phyloP scores from a whole-genome alignment of 2,329 filamentous ascomycete species.

The Colletotrichum paranaense region DNA sequence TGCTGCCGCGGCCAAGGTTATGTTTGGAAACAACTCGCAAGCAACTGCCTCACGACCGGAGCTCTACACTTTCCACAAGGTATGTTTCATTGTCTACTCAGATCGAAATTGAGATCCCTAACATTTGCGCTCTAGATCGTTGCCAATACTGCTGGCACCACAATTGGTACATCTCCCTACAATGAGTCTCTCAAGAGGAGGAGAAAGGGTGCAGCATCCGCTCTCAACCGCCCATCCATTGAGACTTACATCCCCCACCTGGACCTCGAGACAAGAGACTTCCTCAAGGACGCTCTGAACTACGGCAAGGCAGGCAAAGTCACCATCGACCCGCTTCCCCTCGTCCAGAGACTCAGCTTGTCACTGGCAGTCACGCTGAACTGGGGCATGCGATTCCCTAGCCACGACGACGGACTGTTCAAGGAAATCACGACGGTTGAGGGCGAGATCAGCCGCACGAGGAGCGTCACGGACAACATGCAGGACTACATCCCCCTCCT shows the following conservation, averaged over 20 bases:
- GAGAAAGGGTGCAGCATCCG: slow-evolving; percentile 74
- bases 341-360: slow-evolving; percentile 72
- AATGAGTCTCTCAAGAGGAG: slow-evolving; percentile 74
- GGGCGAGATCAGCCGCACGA: slow-evolving; percentile 36
- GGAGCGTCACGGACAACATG: slow-evolving; percentile 39
- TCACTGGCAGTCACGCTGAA: slow-evolving; percentile 74
- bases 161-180: slow-evolving; percentile 75
- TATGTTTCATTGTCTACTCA: background rate
- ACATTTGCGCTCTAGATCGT: slow-evolving; percentile 55
- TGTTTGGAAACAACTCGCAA: slow-evolving; percentile 76
- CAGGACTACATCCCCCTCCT: slow-evolving; percentile 40
- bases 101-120: background rate
- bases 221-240: slow-evolving; percentile 72
- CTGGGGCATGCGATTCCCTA: slow-evolving; percentile 65
- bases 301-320: slow-evolving; percentile 64
- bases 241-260: slow-evolving; percentile 71
- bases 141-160: slow-evolving; percentile 42
- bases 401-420: slow-evolving; percentile 32
- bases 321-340: slow-evolving; percentile 70
- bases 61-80: slow-evolving; percentile 70
- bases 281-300: slow-evolving; percentile 70
- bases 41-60: slow-evolving; percentile 73
- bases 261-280: slow-evolving; percentile 63
- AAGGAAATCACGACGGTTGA: slow-evolving; percentile 40
- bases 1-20: slow-evolving; percentile 71